Percentiles rank a stretch among this genome's conserved stretches.
Evolutionary conservation across 2,329 filamentous ascomycete genomes (phyloP).

Genomic region (Paradendryphiella salina): DNA sequence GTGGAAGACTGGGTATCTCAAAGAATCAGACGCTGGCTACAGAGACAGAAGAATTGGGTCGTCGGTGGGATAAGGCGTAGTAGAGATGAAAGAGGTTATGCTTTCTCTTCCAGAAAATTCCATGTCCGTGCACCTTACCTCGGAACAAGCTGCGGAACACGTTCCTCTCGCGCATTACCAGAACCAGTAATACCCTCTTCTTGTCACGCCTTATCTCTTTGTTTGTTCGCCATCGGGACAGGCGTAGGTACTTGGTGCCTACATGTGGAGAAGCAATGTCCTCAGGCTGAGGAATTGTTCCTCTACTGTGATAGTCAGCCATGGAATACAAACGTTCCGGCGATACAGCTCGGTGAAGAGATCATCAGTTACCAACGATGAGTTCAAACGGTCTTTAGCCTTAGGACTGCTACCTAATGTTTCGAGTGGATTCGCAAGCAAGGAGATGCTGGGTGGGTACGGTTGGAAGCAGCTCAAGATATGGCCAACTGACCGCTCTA

Average conservation of each 20-base stretch:
- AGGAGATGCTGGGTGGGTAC: slow-evolving; percentile 19
- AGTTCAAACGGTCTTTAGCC: slow-evolving; percentile 31
- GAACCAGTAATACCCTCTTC: slow-evolving; percentile 1
- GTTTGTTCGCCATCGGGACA: background rate
- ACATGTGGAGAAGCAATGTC: slow-evolving; percentile 45
- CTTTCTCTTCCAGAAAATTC: slow-evolving; percentile 22
- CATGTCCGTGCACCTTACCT: slow-evolving; percentile 20
- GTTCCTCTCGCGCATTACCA: slow-evolving; percentile 14
- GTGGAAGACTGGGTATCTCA: slow-evolving; percentile 21
- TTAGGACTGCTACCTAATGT: slow-evolving; percentile 6
- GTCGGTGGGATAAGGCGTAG: slow-evolving; percentile 2
- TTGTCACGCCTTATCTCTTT: background rate
- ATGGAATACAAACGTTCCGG: slow-evolving; percentile 22
- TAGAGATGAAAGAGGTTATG: slow-evolving; percentile 13
- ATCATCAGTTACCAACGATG: slow-evolving; percentile 29
- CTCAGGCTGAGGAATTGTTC: slow-evolving; percentile 37
- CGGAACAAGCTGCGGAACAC: slow-evolving; percentile 16
- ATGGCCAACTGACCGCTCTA: slow-evolving; percentile 6
- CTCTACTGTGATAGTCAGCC: slow-evolving; percentile 19
- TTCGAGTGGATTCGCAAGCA: background rate
- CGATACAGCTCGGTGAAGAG: slow-evolving; percentile 27
- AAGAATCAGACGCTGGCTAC: slow-evolving; percentile 16
- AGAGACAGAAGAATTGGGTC: slow-evolving; percentile 13
- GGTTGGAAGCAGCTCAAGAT: background rate
- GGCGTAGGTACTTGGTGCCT: slow-evolving; percentile 23